Evolutionary conservation across 2,329 filamentous ascomycete species (phyloP).

Genomic region (Talaromyces sp.): DNA sequence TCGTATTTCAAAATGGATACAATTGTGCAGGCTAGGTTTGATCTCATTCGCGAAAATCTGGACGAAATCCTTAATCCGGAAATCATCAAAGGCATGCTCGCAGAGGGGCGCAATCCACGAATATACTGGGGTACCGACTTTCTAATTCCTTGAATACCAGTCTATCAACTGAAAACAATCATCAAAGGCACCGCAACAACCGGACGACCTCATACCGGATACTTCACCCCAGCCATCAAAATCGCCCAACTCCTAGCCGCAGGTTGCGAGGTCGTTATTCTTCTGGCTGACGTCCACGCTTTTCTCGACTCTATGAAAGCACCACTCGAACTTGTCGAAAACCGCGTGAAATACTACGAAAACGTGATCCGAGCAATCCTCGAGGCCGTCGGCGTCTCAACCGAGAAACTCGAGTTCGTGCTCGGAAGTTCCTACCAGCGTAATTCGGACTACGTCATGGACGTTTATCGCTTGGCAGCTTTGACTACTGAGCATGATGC

Average conservation of each 20-base stretch:
- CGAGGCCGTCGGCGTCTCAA: conserved; percentile 71
- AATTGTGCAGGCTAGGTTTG: conserved; percentile 56
- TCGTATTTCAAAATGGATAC: conserved; percentile 7
- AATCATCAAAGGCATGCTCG: conserved; percentile 30
- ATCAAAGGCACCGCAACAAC: conserved; percentile 64
- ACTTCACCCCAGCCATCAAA: conserved; percentile 85
- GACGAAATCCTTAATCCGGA: conserved; percentile 76
- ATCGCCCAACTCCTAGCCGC: conserved; percentile 82
- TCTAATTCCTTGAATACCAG: neutral
- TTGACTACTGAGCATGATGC: conserved; percentile 71
- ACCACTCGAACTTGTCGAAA: conserved; percentile 79
- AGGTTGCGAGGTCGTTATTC: conserved; percentile 75
- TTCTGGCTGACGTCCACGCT: conserved; percentile 64
- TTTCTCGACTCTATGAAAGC: conserved; percentile 60
- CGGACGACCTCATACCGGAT: conserved; percentile 82
- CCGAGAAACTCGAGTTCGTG: conserved; percentile 76
- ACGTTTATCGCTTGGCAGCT: conserved; percentile 72
- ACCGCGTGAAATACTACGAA: conserved; percentile 79
- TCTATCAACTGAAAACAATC: neutral
- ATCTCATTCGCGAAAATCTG: conserved; percentile 75
- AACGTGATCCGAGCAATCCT: conserved; percentile 70
- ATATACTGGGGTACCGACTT: conserved; percentile 34
- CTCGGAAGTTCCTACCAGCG: conserved; percentile 77
- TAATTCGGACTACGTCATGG: conserved; percentile 71
- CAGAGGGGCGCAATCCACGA: conserved; percentile 28